phyloP scores from a whole-genome alignment of 2,329 filamentous ascomycete genomes.

The Didymella glomerata region DNA sequence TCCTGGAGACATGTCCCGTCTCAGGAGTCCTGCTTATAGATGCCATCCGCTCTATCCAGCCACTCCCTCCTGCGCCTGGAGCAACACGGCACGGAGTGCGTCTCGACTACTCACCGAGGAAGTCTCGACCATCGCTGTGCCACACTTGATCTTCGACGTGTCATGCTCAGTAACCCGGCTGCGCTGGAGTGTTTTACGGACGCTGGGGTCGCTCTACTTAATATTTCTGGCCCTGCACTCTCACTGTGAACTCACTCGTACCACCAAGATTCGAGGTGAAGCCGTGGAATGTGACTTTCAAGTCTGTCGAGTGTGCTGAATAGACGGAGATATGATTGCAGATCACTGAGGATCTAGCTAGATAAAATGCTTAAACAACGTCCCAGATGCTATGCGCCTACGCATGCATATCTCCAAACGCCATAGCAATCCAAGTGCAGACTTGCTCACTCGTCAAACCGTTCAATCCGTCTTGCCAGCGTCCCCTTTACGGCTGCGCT shows the following conservation, averaged over 20 bases:
- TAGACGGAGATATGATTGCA: neutral
- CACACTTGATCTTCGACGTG: neutral
- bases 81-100: neutral
- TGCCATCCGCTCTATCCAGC: neutral
- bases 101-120: neutral
- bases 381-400: neutral
- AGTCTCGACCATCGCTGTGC: neutral
- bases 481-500: slow-evolving; percentile 37
- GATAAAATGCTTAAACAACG: neutral
- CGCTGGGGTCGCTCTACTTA: neutral
- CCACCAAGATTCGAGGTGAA: neutral
- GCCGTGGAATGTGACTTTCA: neutral
- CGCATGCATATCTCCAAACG: neutral
- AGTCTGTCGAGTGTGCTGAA: neutral
- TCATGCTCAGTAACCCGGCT: too few species aligned
- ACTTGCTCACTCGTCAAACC: neutral
- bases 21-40: too few species aligned
- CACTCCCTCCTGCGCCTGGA: too few species aligned
- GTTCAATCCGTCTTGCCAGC: slow-evolving; percentile 44
- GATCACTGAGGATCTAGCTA: neutral
- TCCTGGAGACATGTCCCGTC: neutral
- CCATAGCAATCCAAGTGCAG: neutral
- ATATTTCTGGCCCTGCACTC: neutral
- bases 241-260: neutral
- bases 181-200: too few species aligned